Conservation (phyloP, 352 stramenopile genomes). For the Phytophthora tubulina region DNA sequence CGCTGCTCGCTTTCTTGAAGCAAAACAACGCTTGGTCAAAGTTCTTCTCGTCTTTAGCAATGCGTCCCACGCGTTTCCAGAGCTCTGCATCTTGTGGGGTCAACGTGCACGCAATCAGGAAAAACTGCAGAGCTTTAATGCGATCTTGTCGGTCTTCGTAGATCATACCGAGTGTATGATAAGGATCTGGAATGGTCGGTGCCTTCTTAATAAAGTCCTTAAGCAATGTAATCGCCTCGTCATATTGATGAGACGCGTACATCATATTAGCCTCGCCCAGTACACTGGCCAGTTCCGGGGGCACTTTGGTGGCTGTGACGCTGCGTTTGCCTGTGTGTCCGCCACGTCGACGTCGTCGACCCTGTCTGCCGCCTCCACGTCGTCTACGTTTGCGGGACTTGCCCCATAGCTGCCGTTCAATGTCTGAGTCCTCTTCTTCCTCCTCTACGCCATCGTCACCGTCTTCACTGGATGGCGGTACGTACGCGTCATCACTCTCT, state of each 20-base stretch:
- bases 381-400: constrained; percentile 71
- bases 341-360: constrained; percentile 44
- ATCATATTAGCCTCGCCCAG: constrained; percentile 88
- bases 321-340: constrained; percentile 56
- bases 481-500: constrained; percentile 68
- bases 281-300: constrained; percentile 78
- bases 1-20: constrained; percentile 86
- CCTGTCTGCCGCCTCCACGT: constrained; percentile 32
- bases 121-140: constrained; percentile 88
- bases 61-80: constrained; percentile 87
- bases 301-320: constrained; percentile 80
- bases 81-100: constrained; percentile 84
- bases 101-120: constrained; percentile 86
- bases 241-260: constrained; percentile 89
- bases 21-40: constrained; percentile 88
- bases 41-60: constrained; percentile 90
- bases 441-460: constrained; percentile 59
- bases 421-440: constrained; percentile 87
- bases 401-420: constrained; percentile 85
- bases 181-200: constrained; percentile 87
- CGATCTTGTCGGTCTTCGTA: constrained; percentile 87
- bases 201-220: constrained; percentile 93
- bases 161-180: constrained; percentile 90
- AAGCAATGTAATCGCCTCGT: constrained; percentile 80
- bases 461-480: constrained; percentile 69